Conservation (phyloP, 2,329 filamentous ascomycete genomes). For the Thelonectria rubi region DNA sequence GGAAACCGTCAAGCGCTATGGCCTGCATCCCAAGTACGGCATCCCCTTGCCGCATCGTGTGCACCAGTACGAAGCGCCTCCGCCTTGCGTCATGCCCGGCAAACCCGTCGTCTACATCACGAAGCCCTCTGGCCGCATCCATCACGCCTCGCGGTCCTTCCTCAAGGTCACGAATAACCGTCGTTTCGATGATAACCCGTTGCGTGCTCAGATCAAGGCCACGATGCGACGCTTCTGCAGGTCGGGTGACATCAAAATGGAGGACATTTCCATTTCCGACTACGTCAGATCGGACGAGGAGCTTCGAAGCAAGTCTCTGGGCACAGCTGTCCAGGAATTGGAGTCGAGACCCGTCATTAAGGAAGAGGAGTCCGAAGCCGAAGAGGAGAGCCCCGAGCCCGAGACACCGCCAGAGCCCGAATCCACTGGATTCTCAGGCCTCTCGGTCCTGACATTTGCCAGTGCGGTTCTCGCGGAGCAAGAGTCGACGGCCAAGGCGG, state of each 20-base stretch:
- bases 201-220: slow-evolving; percentile 47
- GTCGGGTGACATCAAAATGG: slow-evolving; percentile 43
- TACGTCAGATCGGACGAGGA: slow-evolving; percentile 47
- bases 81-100: slow-evolving; percentile 54
- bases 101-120: slow-evolving; percentile 61
- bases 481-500: slow-evolving; percentile 37
- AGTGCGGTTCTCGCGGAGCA: slow-evolving; percentile 45
- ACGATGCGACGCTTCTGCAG: slow-evolving; percentile 52
- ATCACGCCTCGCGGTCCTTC: slow-evolving; percentile 59
- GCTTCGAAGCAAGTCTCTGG: slow-evolving; percentile 48
- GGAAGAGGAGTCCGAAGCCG: slow-evolving; percentile 41
- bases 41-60: slow-evolving; percentile 59
- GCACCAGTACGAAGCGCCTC: slow-evolving; percentile 55
- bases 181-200: slow-evolving; percentile 46
- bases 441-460: slow-evolving; percentile 46
- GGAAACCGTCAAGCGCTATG: slow-evolving; percentile 58
- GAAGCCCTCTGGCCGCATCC: slow-evolving; percentile 55
- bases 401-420: slow-evolving; percentile 37
- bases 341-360: slow-evolving; percentile 42
- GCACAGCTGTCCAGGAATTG: slow-evolving; percentile 48
- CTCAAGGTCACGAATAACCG: slow-evolving; percentile 48
- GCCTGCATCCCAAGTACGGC: slow-evolving; percentile 63
- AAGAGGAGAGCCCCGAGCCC: slow-evolving; percentile 40
- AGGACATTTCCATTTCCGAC: slow-evolving; percentile 48
- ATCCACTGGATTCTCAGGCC: slow-evolving; percentile 37